Conservation (phyloP, 208 protist genomes). For the Novymonas esmeraldas region DNA sequence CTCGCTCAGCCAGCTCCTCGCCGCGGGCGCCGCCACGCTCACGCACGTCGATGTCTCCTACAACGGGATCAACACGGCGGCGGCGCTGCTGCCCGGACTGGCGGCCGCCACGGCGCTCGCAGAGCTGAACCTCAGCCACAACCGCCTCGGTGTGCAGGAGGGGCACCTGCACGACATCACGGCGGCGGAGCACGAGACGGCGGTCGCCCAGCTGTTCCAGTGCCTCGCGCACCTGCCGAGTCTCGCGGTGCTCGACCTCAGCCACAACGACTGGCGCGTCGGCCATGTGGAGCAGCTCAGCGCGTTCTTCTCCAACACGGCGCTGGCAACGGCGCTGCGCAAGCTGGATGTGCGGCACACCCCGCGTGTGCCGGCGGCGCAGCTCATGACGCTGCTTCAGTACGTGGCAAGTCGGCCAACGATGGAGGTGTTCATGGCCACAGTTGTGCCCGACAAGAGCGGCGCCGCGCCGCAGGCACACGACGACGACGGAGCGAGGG, state of each 20-base stretch:
- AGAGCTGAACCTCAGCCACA: slow-evolving; percentile 73
- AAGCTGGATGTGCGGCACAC: slow-evolving; percentile 33
- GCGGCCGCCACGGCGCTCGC: slow-evolving; percentile 26
- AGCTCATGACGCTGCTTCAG: slow-evolving; percentile 51
- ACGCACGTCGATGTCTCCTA: slow-evolving; percentile 52
- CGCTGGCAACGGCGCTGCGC: neutral
- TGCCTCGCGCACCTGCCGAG: slow-evolving; percentile 38
- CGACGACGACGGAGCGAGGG: no score
- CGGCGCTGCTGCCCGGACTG: slow-evolving; percentile 42
- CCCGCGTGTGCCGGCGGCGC: slow-evolving; percentile 41
- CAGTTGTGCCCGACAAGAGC: slow-evolving; percentile 14
- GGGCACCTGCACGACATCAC: slow-evolving; percentile 6
- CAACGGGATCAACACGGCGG: slow-evolving; percentile 57
- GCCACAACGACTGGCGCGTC: slow-evolving; percentile 73
- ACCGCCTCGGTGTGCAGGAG: slow-evolving; percentile 68
- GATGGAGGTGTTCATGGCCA: slow-evolving; percentile 47
- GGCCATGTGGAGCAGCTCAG: slow-evolving; percentile 53
- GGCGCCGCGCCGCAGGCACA: neutral
- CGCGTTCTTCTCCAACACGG: slow-evolving; percentile 20
- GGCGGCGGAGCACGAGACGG: slow-evolving; percentile 20
- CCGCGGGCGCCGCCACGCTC: slow-evolving; percentile 33
- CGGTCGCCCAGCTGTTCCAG: slow-evolving; percentile 39
- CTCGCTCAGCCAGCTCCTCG: slow-evolving; percentile 45
- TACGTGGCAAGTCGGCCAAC: slow-evolving; percentile 25
- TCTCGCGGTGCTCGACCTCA: slow-evolving; percentile 57